Evolutionary conservation across 2,329 filamentous ascomycete species (phyloP).

Genomic region (Diaporthe batatas): DNA sequence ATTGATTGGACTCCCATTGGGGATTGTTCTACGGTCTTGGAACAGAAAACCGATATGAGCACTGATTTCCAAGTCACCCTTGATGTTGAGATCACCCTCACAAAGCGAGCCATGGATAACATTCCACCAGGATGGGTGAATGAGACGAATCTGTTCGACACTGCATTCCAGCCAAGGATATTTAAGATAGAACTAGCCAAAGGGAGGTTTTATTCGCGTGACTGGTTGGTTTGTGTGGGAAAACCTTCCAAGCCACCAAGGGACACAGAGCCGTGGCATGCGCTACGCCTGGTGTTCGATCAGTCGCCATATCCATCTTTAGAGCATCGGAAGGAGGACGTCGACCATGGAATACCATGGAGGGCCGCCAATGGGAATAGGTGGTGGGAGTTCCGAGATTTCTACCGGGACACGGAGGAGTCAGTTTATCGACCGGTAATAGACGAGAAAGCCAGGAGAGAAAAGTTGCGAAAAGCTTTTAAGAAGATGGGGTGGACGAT

Average conservation of each 20-base stretch:
- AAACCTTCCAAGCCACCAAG: neutral
- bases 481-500: neutral
- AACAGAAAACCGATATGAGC: neutral
- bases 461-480: neutral
- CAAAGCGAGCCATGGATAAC: neutral
- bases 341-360: neutral
- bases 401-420: constrained; percentile 9
- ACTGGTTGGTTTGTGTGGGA: neutral
- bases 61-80: constrained; percentile 12
- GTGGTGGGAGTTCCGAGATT: neutral
- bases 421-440: neutral
- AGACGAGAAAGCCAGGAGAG: neutral
- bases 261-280: neutral
- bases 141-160: constrained; percentile 5
- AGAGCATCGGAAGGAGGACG: neutral
- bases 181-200: constrained; percentile 5
- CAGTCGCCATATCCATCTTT: constrained; percentile 21
- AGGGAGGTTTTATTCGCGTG: neutral
- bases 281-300: neutral
- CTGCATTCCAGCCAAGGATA: constrained; percentile 6
- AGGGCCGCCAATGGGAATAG: neutral
- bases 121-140: neutral
- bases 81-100: constrained; percentile 18
- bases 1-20: constrained; percentile 10
- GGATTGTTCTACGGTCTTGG: neutral